Conservation (phyloP, 768 basidiomycete species). For the Trametes cingulata region DNA sequence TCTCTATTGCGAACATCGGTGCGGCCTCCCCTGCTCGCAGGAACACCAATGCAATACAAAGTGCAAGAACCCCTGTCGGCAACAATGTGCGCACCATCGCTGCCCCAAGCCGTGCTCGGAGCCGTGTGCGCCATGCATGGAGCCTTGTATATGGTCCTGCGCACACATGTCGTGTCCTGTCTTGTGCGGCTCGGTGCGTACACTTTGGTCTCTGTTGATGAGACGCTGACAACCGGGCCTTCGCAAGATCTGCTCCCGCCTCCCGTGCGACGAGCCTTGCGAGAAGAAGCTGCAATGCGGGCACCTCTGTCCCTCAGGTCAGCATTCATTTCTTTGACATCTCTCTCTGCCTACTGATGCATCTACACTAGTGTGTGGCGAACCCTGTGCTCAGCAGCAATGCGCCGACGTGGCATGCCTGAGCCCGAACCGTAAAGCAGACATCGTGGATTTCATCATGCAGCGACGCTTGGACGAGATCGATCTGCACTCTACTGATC, state of each 20-base stretch:
- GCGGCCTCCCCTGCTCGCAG: slow-evolving; percentile 30
- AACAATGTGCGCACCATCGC: slow-evolving; percentile 32
- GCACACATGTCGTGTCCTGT: slow-evolving; percentile 36
- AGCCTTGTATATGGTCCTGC: slow-evolving; percentile 39
- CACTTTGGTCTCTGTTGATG: neutral
- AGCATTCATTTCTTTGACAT: neutral
- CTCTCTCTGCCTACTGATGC: neutral
- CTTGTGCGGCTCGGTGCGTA: slow-evolving; percentile 39
- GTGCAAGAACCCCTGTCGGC: slow-evolving; percentile 30
- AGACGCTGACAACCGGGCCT: neutral
- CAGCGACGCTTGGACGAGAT: slow-evolving; percentile 31
- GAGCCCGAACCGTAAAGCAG: slow-evolving; percentile 21
- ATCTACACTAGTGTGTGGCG: slow-evolving; percentile 36
- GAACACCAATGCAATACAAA: slow-evolving; percentile 32
- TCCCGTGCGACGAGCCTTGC: slow-evolving; percentile 40
- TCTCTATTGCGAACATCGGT: slow-evolving; percentile 36
- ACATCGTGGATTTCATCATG: slow-evolving; percentile 41
- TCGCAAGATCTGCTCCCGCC: slow-evolving; percentile 37
- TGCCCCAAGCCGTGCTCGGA: slow-evolving; percentile 34
- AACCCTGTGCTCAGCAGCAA: slow-evolving; percentile 35
- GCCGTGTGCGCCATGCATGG: slow-evolving; percentile 37
- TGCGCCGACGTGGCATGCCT: slow-evolving; percentile 39
- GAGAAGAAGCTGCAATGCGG: slow-evolving; percentile 34
- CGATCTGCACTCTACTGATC: slow-evolving; percentile 29
- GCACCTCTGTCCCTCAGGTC: slow-evolving; percentile 41